A percentile compares a stretch with the other conserved stretches of the same genome.
phyloP scores from a whole-genome alignment of 2,329 filamentous ascomycete genomes.

The Colletotrichum simmondsii region DNA sequence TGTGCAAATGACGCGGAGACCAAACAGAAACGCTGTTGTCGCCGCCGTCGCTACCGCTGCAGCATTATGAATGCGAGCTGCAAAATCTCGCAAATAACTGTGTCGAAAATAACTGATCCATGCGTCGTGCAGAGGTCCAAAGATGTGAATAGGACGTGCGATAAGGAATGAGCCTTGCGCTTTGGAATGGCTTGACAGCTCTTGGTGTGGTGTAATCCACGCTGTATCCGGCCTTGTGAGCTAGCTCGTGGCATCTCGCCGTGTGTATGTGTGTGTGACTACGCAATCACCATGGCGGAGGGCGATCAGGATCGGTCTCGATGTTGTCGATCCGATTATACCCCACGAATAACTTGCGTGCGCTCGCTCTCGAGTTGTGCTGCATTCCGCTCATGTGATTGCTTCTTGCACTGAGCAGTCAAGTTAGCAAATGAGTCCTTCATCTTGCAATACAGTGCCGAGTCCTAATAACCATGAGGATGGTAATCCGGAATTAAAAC shows the following conservation, averaged over 20 bases:
- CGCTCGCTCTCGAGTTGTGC: slow-evolving; percentile 92
- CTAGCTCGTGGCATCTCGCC: slow-evolving; percentile 14
- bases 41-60: slow-evolving; percentile 12
- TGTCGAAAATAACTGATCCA: slow-evolving; percentile 5
- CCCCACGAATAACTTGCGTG: slow-evolving; percentile 92
- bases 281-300: background rate
- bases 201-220: background rate
- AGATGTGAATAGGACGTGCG: slow-evolving; percentile 18
- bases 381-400: slow-evolving; percentile 93
- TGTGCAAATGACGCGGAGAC: slow-evolving; percentile 2
- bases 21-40: slow-evolving; percentile 1
- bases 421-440: slow-evolving; percentile 49
- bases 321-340: slow-evolving; percentile 60
- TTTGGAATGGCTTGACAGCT: background rate
- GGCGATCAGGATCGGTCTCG: background rate
- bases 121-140: slow-evolving; percentile 28
- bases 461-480: slow-evolving; percentile 54
- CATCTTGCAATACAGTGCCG: slow-evolving; percentile 45
- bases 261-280: background rate
- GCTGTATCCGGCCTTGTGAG: background rate
- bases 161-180: background rate
- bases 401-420: slow-evolving; percentile 83
- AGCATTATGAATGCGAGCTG: slow-evolving; percentile 21
- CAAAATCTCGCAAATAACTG: slow-evolving; percentile 11
- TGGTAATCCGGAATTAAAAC: slow-evolving; percentile 47